phyloP scores from a whole-genome alignment of 169 alveolate species.

The Amoebophrya sp. region DNA sequence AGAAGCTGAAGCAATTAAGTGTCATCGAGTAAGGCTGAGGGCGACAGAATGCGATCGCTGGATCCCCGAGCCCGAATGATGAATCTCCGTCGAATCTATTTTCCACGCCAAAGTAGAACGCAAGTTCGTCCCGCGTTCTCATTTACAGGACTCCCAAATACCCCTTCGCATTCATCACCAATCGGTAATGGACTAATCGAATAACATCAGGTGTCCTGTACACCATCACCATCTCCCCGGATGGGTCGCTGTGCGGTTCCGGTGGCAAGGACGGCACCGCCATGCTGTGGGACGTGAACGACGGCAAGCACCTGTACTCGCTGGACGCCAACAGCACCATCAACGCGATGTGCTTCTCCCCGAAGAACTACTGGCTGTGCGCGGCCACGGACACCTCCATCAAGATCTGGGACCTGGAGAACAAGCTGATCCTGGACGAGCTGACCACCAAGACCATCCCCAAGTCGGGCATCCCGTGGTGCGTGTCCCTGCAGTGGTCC shows the following conservation, averaged over 20 bases:
- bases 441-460: conserved; percentile 66
- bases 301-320: conserved; percentile 83
- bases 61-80: too few species aligned
- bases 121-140: too few species aligned
- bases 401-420: conserved; percentile 83
- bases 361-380: conserved; percentile 88
- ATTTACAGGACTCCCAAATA: too few species aligned
- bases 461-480: conserved; percentile 83
- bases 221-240: conserved; percentile 88
- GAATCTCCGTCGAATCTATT: too few species aligned
- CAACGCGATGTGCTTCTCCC: conserved; percentile 86
- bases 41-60: too few species aligned
- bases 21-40: too few species aligned
- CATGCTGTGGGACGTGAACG: conserved; percentile 87
- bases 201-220: conserved; percentile 69
- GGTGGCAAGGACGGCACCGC: conserved; percentile 97
- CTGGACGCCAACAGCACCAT: conserved; percentile 79
- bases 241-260: conserved; percentile 92
- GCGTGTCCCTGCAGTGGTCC: conserved; percentile 83
- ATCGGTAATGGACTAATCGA: too few species aligned
- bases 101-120: too few species aligned
- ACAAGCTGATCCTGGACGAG: conserved; percentile 76
- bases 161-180: too few species aligned
- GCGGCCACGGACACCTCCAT: conserved; percentile 86
- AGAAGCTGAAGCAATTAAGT: too few species aligned